These are phyloP conservation scores for Batkoa obscura DNA, from an alignment of 371 early-diverging fungal genomes.

Conservation along the genomic window DNA sequence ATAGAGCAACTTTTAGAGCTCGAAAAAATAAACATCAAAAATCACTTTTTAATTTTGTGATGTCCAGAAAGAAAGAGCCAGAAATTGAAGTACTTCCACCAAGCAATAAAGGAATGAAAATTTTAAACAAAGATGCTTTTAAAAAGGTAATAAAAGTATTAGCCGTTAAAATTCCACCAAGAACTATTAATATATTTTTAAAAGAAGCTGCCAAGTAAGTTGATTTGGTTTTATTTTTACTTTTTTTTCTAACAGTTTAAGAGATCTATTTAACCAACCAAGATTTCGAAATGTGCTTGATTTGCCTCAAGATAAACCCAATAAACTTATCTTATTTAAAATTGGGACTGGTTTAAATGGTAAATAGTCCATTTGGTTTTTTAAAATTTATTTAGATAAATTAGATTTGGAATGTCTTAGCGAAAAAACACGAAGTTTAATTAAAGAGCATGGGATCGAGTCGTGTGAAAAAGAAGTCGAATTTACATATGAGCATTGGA, in stretches of 20 bases:
- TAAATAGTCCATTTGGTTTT: too few relatives aligned
- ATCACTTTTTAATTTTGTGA: too few relatives aligned
- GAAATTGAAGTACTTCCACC: not conserved
- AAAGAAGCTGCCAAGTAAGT: not conserved
- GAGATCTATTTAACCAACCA: constrained; percentile 44
- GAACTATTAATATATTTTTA: not conserved
- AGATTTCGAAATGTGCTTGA: constrained; percentile 45
- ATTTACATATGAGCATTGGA: constrained; percentile 59
- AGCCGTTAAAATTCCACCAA: not conserved
- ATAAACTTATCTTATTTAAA: constrained; percentile 39
- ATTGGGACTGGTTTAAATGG: not conserved
- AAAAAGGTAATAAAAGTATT: not conserved
- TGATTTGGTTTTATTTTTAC: too few relatives aligned
- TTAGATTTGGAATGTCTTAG: constrained; percentile 21
- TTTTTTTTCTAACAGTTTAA: not conserved
- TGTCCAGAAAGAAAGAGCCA: too few relatives aligned
- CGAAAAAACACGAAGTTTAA: constrained; percentile 19
- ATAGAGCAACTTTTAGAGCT: too few relatives aligned
- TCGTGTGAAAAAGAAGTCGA: constrained; percentile 27
- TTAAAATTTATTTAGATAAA: not conserved
- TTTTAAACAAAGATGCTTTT: not conserved
- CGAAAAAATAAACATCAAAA: too few relatives aligned
- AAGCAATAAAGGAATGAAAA: constrained; percentile 1
- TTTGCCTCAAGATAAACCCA: constrained; percentile 26
- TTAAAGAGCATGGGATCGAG: constrained; percentile 24